A percentile compares a stretch with the other conserved stretches of the same genome.
phyloP scores from a whole-genome alignment of 371 early-diverging fungal genomes.

The Mucor irregularis region DNA sequence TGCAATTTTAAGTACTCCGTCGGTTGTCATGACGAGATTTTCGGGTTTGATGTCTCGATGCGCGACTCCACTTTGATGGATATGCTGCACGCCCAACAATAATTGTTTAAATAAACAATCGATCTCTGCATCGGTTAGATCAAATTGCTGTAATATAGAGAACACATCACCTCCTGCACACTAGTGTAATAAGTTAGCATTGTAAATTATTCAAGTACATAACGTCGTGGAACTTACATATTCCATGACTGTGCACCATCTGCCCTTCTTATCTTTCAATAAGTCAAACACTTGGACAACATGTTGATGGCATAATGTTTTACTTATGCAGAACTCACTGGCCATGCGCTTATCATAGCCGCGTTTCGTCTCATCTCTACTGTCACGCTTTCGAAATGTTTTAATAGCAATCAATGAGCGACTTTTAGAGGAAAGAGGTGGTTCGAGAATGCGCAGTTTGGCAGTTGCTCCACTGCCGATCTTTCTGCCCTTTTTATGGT shows the following conservation, averaged over 20 bases:
- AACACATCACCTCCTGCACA: conserved; percentile 66
- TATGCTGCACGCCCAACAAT: conserved; percentile 91
- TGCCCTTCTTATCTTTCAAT: conserved; percentile 49
- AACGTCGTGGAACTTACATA: conserved; percentile 34
- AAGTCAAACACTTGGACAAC: conserved; percentile 73
- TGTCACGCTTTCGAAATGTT: conserved; percentile 53
- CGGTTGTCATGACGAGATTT: conserved; percentile 85
- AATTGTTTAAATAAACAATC: conserved; percentile 79
- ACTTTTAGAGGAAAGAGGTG: neutral
- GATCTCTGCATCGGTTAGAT: conserved; percentile 45
- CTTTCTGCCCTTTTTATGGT: conserved; percentile 19
- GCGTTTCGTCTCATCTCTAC: conserved; percentile 51
- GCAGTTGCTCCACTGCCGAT: conserved; percentile 40
- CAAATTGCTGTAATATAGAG: conserved; percentile 42
- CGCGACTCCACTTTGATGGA: conserved; percentile 92
- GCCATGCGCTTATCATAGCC: conserved; percentile 67
- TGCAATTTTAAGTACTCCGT: conserved; percentile 87
- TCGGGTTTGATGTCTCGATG: conserved; percentile 88
- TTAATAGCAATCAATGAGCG: conserved; percentile 37
- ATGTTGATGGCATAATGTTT: conserved; percentile 61
- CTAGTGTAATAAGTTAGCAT: conserved; percentile 15
- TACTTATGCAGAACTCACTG: conserved; percentile 72
- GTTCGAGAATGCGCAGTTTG: conserved; percentile 21
- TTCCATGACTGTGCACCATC: conserved; percentile 66
- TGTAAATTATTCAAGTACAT: too few relatives aligned